phyloP scores from a whole-genome alignment of 371 early-diverging fungal species.

The Mucor plumbeus region DNA sequence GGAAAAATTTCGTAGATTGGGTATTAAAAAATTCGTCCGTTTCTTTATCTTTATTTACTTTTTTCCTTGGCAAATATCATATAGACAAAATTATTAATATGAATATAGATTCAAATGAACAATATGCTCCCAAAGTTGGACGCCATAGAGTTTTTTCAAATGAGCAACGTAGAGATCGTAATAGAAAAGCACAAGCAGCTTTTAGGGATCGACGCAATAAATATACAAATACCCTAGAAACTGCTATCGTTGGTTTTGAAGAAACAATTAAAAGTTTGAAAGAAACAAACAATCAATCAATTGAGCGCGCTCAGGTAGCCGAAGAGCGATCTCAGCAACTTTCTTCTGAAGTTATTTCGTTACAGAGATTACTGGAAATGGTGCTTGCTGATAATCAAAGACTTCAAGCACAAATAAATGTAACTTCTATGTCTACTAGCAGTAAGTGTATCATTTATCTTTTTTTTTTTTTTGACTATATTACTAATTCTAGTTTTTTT shows the following conservation, averaged over 20 bases:
- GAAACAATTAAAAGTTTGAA: slow-evolving; percentile 12
- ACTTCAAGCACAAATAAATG: neutral
- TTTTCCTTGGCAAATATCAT: neutral
- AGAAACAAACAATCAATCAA: neutral
- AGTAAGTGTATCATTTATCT: neutral
- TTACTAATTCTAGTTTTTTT: neutral
- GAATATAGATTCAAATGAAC: neutral
- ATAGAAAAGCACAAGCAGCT: slow-evolving; percentile 70
- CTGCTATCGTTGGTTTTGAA: slow-evolving; percentile 3
- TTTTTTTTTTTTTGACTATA: no score
- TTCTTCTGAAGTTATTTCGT: neutral
- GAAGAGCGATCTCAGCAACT: slow-evolving; percentile 14
- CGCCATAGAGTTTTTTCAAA: slow-evolving; percentile 29
- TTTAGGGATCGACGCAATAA: slow-evolving; percentile 68
- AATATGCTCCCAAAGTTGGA: slow-evolving; percentile 18
- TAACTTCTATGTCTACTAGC: neutral
- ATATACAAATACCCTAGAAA: slow-evolving; percentile 59
- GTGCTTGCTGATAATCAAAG: slow-evolving; percentile 4
- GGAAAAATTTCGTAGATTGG: no score
- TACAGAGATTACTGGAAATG: slow-evolving; percentile 11
- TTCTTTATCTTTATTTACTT: neutral
- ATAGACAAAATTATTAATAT: neutral
- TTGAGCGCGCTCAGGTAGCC: slow-evolving; percentile 13
- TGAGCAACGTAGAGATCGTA: slow-evolving; percentile 64
- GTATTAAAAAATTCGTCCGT: no score